These are phyloP conservation scores for Cryphonectria carpinicola DNA, from an alignment of 2,329 filamentous ascomycete species.

Conservation along the genomic window DNA sequence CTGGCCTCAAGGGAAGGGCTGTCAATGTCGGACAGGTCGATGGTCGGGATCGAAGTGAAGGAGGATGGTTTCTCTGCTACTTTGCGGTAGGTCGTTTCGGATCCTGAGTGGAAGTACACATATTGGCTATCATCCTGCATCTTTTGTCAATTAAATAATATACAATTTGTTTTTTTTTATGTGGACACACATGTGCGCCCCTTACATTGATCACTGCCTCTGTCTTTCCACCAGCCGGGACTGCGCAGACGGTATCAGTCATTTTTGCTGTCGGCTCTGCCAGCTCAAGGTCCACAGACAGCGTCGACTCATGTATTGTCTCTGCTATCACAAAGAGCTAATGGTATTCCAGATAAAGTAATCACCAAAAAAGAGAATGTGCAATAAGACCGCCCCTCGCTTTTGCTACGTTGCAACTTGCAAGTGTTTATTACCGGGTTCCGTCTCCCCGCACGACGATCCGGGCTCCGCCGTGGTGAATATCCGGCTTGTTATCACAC, in stretches of 20 bases:
- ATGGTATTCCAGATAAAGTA: neutral
- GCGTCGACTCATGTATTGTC: neutral
- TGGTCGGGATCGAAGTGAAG: conserved; percentile 39
- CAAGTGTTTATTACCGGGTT: neutral
- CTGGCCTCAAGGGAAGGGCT: conserved; percentile 31
- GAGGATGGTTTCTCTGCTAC: conserved; percentile 35
- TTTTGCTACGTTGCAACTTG: neutral
- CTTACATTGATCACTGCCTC: conserved; percentile 6
- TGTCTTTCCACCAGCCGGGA: neutral
- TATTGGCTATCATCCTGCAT: conserved; percentile 32
- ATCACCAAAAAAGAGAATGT: neutral
- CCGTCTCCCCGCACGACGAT: neutral
- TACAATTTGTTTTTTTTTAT: neutral
- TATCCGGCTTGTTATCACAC: conserved; percentile 5
- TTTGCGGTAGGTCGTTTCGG: conserved; percentile 38
- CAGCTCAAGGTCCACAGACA: neutral
- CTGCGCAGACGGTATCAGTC: neutral
- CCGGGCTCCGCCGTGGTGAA: neutral
- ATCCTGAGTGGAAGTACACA: conserved; percentile 40
- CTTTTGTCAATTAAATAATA: neutral
- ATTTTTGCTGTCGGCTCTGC: neutral
- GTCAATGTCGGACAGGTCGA: conserved; percentile 37
- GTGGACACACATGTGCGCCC: neutral
- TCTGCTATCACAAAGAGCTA: neutral
- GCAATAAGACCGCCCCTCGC: too few relatives aligned